Evolutionary conservation across 2,329 filamentous ascomycete species (phyloP), one percentile per base, ranked within the genome.

Genomic region (Fusarium pilosicola): DNA sequence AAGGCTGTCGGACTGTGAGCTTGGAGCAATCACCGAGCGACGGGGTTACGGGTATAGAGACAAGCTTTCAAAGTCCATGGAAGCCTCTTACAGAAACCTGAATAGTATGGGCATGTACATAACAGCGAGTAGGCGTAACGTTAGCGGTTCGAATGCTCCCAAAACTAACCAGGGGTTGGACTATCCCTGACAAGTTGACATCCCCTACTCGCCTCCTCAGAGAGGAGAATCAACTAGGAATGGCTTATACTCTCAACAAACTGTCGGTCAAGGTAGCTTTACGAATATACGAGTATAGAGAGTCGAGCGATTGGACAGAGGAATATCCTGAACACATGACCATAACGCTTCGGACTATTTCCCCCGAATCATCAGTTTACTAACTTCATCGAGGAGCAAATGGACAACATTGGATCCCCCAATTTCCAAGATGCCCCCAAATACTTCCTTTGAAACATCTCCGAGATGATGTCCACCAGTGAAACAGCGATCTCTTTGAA

Each of bases 401-500:
- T 28, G 20, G 11, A 30, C 41, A 38, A 26, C 45, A 38, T 24
- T 32, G 1, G 14, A 41, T 59, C 70, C 55, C 52, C 65, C 54
- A 73, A 70, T 59, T 34, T 36, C 18, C 11, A 28, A 42, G 20
- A 30, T 45, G 6, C 30, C 48, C 30, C 51, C 38, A 39, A 48
- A 30, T 32, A 41, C 42, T 38, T 49, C 30, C 38, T 42, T 48
- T 59, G 55, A 65, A 57, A 74, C 48, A 11, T 8, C 10, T 20
- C 22, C 12, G 22, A 55, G 56, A 57, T 58, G 49, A 59, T 46
- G 54, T 38, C 61, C 59, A 65, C 67, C 59, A 56, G 36, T 56
- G 39, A 70, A 44, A 62, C 22, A 20, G 17, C 17, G n/a, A 13
- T 52, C 22, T n/a, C 30, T 41, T 10, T 41, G 36, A n/a, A 56